Evolutionary conservation across 2,329 filamentous ascomycete species (phyloP).

Genomic region (Hypoxylon sp.): DNA sequence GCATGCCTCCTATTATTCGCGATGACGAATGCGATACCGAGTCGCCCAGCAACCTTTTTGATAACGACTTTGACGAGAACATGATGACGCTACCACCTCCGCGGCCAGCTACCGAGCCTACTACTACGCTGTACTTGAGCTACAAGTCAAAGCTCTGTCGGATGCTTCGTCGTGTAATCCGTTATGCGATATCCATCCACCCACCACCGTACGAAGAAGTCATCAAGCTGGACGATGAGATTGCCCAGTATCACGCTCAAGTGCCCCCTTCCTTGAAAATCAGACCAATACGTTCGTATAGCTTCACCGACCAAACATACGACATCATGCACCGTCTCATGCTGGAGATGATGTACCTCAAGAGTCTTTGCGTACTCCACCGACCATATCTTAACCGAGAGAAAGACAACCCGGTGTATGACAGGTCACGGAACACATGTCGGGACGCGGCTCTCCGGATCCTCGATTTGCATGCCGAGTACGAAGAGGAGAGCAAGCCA

Average conservation of each 20-base stretch:
- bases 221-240: constrained; percentile 51
- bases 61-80: constrained; percentile 62
- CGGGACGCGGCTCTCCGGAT: constrained; percentile 55
- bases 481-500: constrained; percentile 55
- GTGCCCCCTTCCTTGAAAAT: constrained; percentile 53
- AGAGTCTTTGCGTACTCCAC: constrained; percentile 60
- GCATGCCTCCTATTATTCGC: constrained; percentile 59
- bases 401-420: constrained; percentile 50
- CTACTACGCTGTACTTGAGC: constrained; percentile 54
- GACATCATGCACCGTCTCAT: constrained; percentile 59
- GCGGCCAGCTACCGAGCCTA: constrained; percentile 54
- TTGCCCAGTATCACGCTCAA: constrained; percentile 50
- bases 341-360: constrained; percentile 58
- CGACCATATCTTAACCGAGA: constrained; percentile 55
- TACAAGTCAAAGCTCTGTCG: constrained; percentile 55
- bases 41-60: constrained; percentile 56
- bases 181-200: constrained; percentile 51
- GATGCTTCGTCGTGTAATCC: constrained; percentile 55
- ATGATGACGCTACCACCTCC: constrained; percentile 53
- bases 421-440: constrained; percentile 52
- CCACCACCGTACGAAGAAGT: constrained; percentile 50
- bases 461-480: constrained; percentile 57
- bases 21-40: constrained; percentile 57
- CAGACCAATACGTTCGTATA: constrained; percentile 52
- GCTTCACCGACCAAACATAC: constrained; percentile 54